phyloP scores from a whole-genome alignment of 371 early-diverging fungal genomes.

The Cokeromyces recurvatus region DNA sequence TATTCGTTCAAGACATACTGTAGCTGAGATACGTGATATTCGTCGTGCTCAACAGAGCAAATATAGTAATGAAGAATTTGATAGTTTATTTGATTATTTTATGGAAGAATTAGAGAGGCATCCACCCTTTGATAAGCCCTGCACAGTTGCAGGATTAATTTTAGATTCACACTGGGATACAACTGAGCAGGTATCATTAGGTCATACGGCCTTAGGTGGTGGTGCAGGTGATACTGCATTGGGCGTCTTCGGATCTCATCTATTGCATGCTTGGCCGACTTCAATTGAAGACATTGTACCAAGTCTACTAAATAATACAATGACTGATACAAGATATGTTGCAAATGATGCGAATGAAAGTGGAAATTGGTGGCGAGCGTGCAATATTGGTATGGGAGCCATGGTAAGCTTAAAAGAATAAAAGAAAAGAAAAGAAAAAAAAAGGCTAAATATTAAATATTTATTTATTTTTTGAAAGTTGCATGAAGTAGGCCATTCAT shows the following conservation, averaged over 20 bases:
- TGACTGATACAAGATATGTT: slow-evolving; percentile 46
- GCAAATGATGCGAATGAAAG: slow-evolving; percentile 60
- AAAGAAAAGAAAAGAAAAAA: too few species aligned
- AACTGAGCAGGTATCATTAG: slow-evolving; percentile 37
- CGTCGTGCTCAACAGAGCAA: slow-evolving; percentile 57
- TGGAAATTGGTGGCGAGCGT: slow-evolving; percentile 52
- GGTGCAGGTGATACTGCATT: slow-evolving; percentile 40
- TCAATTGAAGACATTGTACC: slow-evolving; percentile 54
- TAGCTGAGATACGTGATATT: slow-evolving; percentile 53
- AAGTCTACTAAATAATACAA: slow-evolving; percentile 52
- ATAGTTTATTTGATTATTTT: slow-evolving; percentile 41
- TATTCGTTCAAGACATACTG: slow-evolving; percentile 41
- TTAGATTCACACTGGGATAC: slow-evolving; percentile 61
- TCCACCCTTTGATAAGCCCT: slow-evolving; percentile 33
- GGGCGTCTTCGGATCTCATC: slow-evolving; percentile 69
- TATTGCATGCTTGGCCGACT: slow-evolving; percentile 61
- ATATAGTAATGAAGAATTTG: slow-evolving; percentile 15
- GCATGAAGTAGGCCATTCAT: slow-evolving; percentile 66
- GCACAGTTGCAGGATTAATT: slow-evolving; percentile 52
- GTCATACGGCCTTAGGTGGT: slow-evolving; percentile 69
- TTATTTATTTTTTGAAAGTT: slow-evolving; percentile 14
- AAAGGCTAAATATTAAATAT: neutral
- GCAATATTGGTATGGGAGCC: slow-evolving; percentile 70
- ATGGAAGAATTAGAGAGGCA: slow-evolving; percentile 40
- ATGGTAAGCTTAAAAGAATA: slow-evolving; percentile 23